Evolutionary conservation across 805 yeast species (phyloP), one percentile per base, ranked within the genome.

Genomic region (Kodamaea kaohsiungensis): DNA sequence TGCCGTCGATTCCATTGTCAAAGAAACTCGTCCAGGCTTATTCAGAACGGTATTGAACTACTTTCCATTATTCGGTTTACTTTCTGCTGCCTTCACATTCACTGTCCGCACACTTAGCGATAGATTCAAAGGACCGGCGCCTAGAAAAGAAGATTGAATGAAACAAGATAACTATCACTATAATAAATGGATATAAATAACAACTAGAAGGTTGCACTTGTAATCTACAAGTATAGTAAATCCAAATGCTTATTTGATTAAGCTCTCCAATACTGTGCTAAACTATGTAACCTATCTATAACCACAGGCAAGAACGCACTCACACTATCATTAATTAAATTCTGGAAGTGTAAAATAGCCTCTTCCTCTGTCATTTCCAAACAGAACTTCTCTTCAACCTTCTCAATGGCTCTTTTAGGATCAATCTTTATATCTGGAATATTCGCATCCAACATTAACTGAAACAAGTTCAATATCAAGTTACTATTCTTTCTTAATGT

Each of bases 181-280:
- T n/a, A n/a, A n/a, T n/a, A n/a, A n/a, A n/a, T n/a, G n/a, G n/a
- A n/a, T n/a, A n/a, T n/a, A n/a, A n/a, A n/a, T n/a, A n/a, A n/a
- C n/a, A n/a, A n/a, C n/a, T n/a, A n/a, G n/a, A n/a, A n/a, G n/a
- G n/a, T n/a, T n/a, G n/a, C n/a, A n/a, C n/a, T n/a, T n/a, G n/a
- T n/a, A n/a, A n/a, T n/a, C n/a, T n/a, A n/a, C n/a, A n/a, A n/a
- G n/a, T n/a, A n/a, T n/a, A n/a, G n/a, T n/a, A n/a, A n/a, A n/a
- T n/a, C n/a, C n/a, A n/a, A n/a, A 43, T 19, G 25, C 30, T 43
- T 19, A 30, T 27, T 7, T 55, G 35, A 30, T 17, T 57, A 93
- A 0, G 98, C 91, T 56, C 99, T 76, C 99, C 99, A 96, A 66
- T 95, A 95, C 66, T 95, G 99, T 0, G 99, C 98, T 66, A 95